Evolutionary conservation across 106 monocot species (phyloP), one percentile per base, ranked within the genome.

Genomic region (Apostasia ramifera): DNA sequence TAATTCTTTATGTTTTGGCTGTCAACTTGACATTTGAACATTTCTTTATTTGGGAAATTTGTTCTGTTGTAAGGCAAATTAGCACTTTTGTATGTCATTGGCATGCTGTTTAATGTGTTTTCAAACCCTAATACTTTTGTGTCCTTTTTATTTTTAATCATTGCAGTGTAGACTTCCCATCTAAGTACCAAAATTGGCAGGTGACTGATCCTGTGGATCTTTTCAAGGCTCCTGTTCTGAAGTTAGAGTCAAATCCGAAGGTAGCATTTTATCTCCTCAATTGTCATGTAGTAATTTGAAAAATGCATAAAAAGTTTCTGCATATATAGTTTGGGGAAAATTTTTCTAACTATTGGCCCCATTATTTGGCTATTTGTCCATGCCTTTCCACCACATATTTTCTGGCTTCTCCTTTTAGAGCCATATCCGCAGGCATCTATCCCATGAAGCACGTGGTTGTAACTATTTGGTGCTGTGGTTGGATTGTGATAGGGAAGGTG

Each of bases 401-500:
- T 77, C 57, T 64, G 13, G 49, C 47, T 47, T 65, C 5, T 49
- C 65, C 9, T 5, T 49, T 65, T 65, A 95, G 95, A 91, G 84
- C 69, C 95, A 95, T 77, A 95, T 95, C 52, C 70, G 80, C 78
- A 77, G 82, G 69, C 95, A 95, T 88, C 71, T 95, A 59, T 65
- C 77, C 44, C 91, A 86, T 74, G 95, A 95, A 84, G 88, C 91
- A 52, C 81, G 83, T 61, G 84, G 91, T 13, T 95, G 91, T 68
- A 57, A 58, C 53, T 86, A 81, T 71, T 68, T 95, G 63, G 75
- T 95, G 67, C 75, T 95, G 40, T 95, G 95, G 95, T 84, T 95
- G 66, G 95, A 95, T 78, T 95, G 95, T 79, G 95, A 95, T 62
- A 85, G 95, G 50, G 95, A 95, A 82, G 95, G 95, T 72, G 95